Evolutionary conservation across 108 stramenopile species (phyloP), one percentile per base, ranked within the genome.

Genomic region (Cafeteria roenbergensis): DNA sequence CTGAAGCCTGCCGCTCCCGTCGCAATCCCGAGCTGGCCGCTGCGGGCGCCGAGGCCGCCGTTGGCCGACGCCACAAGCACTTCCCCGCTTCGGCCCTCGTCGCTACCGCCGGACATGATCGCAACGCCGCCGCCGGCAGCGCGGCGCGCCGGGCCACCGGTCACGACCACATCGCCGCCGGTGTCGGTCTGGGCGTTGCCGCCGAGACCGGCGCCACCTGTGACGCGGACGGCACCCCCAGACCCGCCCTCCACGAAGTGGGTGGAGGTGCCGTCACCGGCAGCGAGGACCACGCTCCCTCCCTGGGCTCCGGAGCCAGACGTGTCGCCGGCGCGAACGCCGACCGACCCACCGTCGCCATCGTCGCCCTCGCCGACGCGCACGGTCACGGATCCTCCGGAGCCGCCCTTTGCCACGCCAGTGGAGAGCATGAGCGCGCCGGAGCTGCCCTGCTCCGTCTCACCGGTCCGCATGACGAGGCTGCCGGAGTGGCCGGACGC

Each of bases 251-350:
- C 68, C 26, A 68, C 70, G 6, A 55, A 63, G 31, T 75, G 64
- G 28, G 37, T 51, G 26, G 58, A 71, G 31, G 71, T 72, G 38
- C 79, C 79, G 62, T 78, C 79, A 9, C 79, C 79, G 30, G 79
- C 79, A 21, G 71, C 67, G 27, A 80, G 34, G 3, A 73, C 55
- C 20, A 80, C 68, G 48, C 63, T 37, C 2, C 79, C 79, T 3
- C 79, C 79, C 69, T 1, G 29, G 42, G 24, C 42, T n/a, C 34
- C 66, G 21, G 20, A 25, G 33, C 26, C 74, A 57, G 65, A 70
- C 1, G 78, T 78, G 20, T 48, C 62, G 1, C 73, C 73, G 4
- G 73, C 67, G n/a, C 30, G 22, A 21, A 74, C 22, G 14, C 31
- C 50, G 0, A 74, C 64, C 24, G 70, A 12, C 6, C 73, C 69